These are phyloP conservation scores for Penicillium brevicompactum DNA, from an alignment of 2,329 filamentous ascomycete species.

Conservation along the genomic window DNA sequence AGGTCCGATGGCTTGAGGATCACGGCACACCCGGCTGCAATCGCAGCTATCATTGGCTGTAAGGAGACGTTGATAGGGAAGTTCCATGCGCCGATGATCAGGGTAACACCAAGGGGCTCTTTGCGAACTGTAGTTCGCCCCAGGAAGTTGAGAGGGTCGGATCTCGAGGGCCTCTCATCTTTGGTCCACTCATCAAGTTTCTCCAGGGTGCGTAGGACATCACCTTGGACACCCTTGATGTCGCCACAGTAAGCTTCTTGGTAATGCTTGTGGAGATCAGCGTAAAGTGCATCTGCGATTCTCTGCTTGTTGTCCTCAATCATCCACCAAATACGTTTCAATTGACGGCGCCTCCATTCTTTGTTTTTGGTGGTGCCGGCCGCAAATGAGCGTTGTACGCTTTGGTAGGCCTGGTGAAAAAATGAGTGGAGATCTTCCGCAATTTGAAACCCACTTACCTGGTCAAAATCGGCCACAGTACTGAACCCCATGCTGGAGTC, in stretches of 20 bases:
- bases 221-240: conserved; percentile 30
- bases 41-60: conserved; percentile 46
- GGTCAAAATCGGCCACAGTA: conserved; percentile 15
- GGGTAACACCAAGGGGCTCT: conserved; percentile 48
- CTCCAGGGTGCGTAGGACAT: conserved; percentile 41
- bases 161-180: conserved; percentile 33
- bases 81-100: conserved; percentile 53
- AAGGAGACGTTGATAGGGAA: conserved; percentile 45
- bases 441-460: conserved; percentile 5
- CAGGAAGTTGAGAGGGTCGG: conserved; percentile 32
- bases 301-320: conserved; percentile 22
- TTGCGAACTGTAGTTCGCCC: conserved; percentile 40
- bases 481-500: conserved; percentile 15
- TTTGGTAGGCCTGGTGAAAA: conserved; percentile 14
- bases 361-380: conserved; percentile 17
- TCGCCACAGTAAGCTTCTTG: conserved; percentile 19
- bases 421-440: not conserved
- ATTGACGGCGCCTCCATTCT: conserved; percentile 18
- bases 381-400: conserved; percentile 13
- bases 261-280: conserved; percentile 19
- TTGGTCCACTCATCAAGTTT: conserved; percentile 46
- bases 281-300: conserved; percentile 15
- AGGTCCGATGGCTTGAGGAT: conserved; percentile 52
- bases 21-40: conserved; percentile 46
- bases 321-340: conserved; percentile 25